A percentile compares a stretch with the other conserved stretches of the same genome.
Conservation (phyloP, 2,329 filamentous ascomycete species). For the Daldinia sp. region DNA sequence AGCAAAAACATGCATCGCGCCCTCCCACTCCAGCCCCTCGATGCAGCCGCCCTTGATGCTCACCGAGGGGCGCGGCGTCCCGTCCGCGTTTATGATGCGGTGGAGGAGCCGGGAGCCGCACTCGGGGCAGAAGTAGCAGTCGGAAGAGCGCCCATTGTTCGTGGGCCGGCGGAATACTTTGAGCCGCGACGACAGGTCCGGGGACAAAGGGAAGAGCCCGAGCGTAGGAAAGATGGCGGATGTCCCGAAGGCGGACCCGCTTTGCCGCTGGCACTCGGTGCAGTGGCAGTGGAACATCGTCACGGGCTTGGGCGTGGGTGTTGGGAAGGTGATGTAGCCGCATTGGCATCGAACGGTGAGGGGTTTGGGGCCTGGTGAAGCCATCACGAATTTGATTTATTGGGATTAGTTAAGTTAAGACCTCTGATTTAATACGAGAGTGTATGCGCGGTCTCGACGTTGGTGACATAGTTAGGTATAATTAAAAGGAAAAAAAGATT, state of each 20-base stretch:
- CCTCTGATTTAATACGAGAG: too few species aligned
- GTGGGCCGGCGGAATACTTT: constrained; percentile 51
- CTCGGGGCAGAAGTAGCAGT: constrained; percentile 49
- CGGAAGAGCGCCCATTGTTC: constrained; percentile 52
- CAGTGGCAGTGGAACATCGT: constrained; percentile 57
- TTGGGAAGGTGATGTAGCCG: constrained; percentile 49
- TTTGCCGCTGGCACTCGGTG: constrained; percentile 55
- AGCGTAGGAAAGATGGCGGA: constrained; percentile 54
- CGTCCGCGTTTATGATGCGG: constrained; percentile 50
- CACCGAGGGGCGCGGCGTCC: constrained; percentile 49
- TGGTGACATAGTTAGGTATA: too few species aligned
- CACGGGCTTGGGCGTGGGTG: constrained; percentile 48
- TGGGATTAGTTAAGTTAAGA: neutral
- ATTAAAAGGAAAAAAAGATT: too few species aligned
- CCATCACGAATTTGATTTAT: constrained; percentile 11
- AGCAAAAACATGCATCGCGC: constrained; percentile 56
- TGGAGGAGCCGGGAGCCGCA: constrained; percentile 60
- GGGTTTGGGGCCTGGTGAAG: constrained; percentile 17
- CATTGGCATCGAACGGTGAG: constrained; percentile 52
- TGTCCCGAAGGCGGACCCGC: constrained; percentile 56
- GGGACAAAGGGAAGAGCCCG: constrained; percentile 52
- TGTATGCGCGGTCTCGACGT: too few species aligned
- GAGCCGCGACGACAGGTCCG: constrained; percentile 46
- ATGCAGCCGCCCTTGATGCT: constrained; percentile 58
- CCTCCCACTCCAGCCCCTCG: constrained; percentile 53